Evolutionary conservation across 352 stramenopile genomes (phyloP), one percentile per base, ranked within the genome.

Genomic region (Pythium coloratum): DNA sequence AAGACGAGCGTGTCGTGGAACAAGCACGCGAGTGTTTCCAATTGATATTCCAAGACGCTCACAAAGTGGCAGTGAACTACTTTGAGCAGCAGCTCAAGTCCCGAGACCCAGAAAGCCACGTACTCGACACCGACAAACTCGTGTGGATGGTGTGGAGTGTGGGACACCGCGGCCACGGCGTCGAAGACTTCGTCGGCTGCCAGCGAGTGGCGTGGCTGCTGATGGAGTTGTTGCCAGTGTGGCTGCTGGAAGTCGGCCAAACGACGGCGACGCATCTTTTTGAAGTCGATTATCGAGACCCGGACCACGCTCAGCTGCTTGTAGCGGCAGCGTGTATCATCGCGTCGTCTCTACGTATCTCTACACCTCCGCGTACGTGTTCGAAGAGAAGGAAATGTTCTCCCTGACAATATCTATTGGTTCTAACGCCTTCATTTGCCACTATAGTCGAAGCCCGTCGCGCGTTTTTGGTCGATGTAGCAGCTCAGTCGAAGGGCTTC

Each of bases 251-350:
- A 9, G 14, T 46, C 28, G n/a, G 34, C 13, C n/a, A 2, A 30
- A 13, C 28, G 2, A 44, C 10, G n/a, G 32, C 2, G 1, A 16
- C 33, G 26, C 28, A 49, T 6, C 7, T 82, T 13, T 26, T 76
- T 16, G 12, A 49, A 8, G 24, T 82, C n/a, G 53, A 78, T 36
- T 4, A 54, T 0, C 13, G 55, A 9, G 61, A 73, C n/a, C 24
- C 49, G 0, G 61, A 77, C 8, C 67, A 78, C 2, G n/a, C 60
- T n/a, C 65, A 73, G 28, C 55, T 82, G 3, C 44, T 82, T 32
- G 64, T 68, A 0, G 63, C 70, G 6, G 70, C 64, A 16, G 76
- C 72, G 4, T 78, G 72, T 38, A 73, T 78, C 51, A 69, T 82
- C 28, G 70, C 72, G 9, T 28, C 60, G 8, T 82, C 76, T 12